These are phyloP conservation scores for Leptographium lundbergii DNA, from an alignment of 2,329 filamentous ascomycete species.

Conservation along the genomic window DNA sequence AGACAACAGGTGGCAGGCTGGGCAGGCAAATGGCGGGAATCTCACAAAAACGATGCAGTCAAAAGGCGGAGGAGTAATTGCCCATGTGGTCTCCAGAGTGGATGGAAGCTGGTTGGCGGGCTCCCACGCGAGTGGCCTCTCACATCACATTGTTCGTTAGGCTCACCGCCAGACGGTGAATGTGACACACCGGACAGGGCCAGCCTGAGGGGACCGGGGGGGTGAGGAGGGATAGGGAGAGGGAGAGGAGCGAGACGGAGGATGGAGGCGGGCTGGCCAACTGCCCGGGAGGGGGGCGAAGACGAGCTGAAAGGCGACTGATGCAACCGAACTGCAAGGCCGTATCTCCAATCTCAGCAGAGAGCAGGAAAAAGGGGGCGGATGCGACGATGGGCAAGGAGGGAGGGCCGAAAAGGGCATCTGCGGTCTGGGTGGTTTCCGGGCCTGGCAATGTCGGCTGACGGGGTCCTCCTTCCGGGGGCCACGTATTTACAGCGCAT, in stretches of 20 bases:
- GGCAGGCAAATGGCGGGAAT: neutral
- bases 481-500: neutral
- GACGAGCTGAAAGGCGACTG: neutral
- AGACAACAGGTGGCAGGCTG: neutral
- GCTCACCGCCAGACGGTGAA: neutral
- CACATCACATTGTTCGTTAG: neutral
- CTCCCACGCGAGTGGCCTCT: neutral
- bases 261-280: no score
- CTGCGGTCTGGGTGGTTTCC: neutral
- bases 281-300: no score
- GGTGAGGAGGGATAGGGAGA: neutral
- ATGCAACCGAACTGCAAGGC: neutral
- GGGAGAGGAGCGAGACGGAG: no score
- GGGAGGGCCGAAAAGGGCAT: neutral
- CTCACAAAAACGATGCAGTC: neutral
- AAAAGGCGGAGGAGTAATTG: neutral
- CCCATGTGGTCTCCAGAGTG: neutral
- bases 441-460: no score
- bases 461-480: no score
- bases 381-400: neutral
- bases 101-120: neutral
- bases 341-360: neutral
- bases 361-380: neutral
- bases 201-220: neutral
- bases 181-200: neutral